A percentile compares a stretch with the other conserved stretches of the same genome.
Evolutionary conservation across 2,329 filamentous ascomycete species (phyloP).

Genomic region (Didymella glomerata): DNA sequence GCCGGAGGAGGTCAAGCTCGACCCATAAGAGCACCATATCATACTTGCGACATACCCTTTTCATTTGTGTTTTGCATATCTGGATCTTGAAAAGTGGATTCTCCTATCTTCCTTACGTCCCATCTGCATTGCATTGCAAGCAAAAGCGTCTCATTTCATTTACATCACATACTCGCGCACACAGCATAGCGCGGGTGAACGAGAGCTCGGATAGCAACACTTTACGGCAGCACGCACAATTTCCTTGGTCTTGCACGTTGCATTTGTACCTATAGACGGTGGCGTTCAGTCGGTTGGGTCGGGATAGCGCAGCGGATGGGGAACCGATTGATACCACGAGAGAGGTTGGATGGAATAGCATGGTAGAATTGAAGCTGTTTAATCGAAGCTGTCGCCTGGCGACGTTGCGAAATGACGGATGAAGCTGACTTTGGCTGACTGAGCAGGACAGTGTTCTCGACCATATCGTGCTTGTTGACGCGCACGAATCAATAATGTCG

Average conservation of each 20-base stretch:
- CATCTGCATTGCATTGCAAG: constrained; percentile 24
- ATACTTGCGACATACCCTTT: constrained; percentile 21
- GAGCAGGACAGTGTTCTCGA: neutral
- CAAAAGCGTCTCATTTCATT: constrained; percentile 21
- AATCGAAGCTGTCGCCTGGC: neutral
- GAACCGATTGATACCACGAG: neutral
- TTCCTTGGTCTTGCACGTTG: constrained; percentile 3
- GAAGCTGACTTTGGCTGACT: neutral
- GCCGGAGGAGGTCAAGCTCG: neutral
- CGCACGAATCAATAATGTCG: constrained; percentile 2
- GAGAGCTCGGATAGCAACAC: constrained; percentile 12
- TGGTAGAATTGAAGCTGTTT: neutral
- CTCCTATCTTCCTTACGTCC: constrained; percentile 10
- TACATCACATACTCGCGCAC: neutral
- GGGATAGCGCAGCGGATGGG: neutral
- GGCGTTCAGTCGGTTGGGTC: constrained; percentile 7
- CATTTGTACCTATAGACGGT: constrained; percentile 15
- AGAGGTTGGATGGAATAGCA: neutral
- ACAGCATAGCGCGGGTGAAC: constrained; percentile 26
- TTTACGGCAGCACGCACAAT: constrained; percentile 18
- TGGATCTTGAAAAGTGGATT: constrained; percentile 17
- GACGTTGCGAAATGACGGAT: neutral
- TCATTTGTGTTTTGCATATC: constrained; percentile 22
- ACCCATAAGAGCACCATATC: constrained; percentile 1
- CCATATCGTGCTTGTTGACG: neutral